Base-by-base conservation (phyloP, 225 moss, liverwort and hornwort species). In the Marchantia paleacea region DNA sequence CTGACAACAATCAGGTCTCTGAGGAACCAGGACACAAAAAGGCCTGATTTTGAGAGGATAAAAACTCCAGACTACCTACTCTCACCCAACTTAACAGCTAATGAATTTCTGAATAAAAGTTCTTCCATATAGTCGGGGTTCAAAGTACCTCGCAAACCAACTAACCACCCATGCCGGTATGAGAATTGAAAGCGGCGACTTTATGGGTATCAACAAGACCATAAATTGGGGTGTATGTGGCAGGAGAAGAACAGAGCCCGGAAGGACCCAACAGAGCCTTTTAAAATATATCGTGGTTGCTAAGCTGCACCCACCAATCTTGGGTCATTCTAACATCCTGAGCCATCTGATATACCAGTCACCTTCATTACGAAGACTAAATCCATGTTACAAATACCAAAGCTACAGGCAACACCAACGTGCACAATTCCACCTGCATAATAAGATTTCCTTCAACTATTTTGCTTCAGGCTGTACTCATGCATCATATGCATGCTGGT, bases 311-410 rank as follows among this genome's bases (percentile, higher is more conserved):
- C 75, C 52, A 85, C 78, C 51, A 58, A 81, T 20, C 26, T 76
- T 81, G 24, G 76, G 66, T 53, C 75, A 60, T 75, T 79, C 78
- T 72, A 53, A 65, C 65, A 71, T 63, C 69, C 77, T 77, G 31
- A 77, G 73, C 24, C 62, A 78, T 71, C 67, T 73, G 54, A 51
- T 61, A 30, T 78, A 82, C 68, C 75, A 70, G 75, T 75, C 85
- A 63, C 75, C 79, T 78, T 80, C 77, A 26, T 75, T 63, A 83
- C 72, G 78, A 74, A 64, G 75, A 47, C 72, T 69, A 26, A 82
- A 74, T 69, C 82, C 77, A 69, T 78, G 77, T 74, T 78, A 83
- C 77, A 80, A 55, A 80, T 68, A 67, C 69, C 77, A 61, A 77
- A 78, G 76, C 83, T 77, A 67, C 77, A 69, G 78, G 80, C 58